Evolutionary conservation across 331 rosid species (phyloP).

Genomic region (Prunus yedoensis): DNA sequence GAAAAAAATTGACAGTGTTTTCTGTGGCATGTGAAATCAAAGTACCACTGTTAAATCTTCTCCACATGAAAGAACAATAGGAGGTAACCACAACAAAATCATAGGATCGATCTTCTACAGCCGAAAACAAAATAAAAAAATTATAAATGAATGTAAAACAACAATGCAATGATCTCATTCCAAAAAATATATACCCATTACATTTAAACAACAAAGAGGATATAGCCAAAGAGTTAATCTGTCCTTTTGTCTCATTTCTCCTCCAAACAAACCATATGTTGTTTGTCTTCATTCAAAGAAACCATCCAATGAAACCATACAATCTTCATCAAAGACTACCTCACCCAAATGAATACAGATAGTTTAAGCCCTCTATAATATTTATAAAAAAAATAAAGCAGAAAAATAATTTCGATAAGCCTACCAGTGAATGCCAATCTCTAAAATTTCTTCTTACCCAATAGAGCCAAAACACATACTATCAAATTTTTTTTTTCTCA

Average conservation of each 20-base stretch:
- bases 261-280: background rate
- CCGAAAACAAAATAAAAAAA: background rate
- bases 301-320: constrained; percentile 11
- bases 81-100: background rate
- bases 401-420: background rate
- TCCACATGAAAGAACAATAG: background rate
- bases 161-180: background rate
- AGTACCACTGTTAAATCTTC: background rate
- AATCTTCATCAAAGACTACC: background rate
- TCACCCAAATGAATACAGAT: background rate
- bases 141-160: background rate
- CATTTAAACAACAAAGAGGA: background rate
- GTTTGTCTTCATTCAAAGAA: constrained; percentile 14
- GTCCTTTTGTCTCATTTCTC: constrained; percentile 19
- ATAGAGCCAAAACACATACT: background rate
- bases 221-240: constrained; percentile 13
- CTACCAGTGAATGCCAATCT: background rate
- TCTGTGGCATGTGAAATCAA: background rate
- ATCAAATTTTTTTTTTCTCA: background rate
- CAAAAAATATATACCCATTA: background rate
- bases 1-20: too few relatives aligned
- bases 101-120: background rate
- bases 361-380: background rate
- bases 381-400: background rate
- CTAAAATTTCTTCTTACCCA: constrained; percentile 2